These are phyloP conservation scores for Solanum pimpinellifolium DNA, from an alignment of 257 asterid genomes.

Conservation along the genomic window DNA sequence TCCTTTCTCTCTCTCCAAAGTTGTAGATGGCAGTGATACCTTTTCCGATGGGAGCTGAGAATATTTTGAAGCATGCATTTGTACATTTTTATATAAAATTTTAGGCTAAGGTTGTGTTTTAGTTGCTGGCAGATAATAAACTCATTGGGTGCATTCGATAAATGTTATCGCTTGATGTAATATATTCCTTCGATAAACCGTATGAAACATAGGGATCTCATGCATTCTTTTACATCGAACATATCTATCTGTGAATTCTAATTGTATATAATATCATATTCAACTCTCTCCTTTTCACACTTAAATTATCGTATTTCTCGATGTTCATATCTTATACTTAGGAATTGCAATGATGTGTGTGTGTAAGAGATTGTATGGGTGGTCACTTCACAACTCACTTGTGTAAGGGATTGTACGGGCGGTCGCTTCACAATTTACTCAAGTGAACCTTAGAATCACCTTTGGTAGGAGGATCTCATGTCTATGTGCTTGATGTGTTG, in stretches of 20 bases:
- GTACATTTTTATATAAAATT: not conserved
- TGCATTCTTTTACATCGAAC: not conserved
- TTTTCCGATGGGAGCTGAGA: conserved; percentile 13
- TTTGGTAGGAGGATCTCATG: too few relatives aligned
- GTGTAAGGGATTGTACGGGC: too few relatives aligned
- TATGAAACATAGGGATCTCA: not conserved
- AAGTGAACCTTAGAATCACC: too few relatives aligned
- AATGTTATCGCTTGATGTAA: not conserved
- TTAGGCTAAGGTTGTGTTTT: not conserved
- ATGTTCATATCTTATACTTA: not conserved
- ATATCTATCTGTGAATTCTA: not conserved
- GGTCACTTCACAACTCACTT: too few relatives aligned
- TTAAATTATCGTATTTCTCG: not conserved
- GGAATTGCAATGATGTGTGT: too few relatives aligned
- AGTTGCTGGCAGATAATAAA: not conserved
- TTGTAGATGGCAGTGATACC: conserved; percentile 29
- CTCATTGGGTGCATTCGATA: not conserved
- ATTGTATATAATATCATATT: not conserved
- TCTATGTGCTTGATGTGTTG: too few relatives aligned
- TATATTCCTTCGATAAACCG: not conserved
- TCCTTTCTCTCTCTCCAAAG: conserved; percentile 52
- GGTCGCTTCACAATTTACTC: too few relatives aligned
- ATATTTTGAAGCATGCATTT: not conserved
- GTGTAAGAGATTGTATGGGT: too few relatives aligned
- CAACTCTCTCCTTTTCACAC: not conserved